Conservation (phyloP, 495 filamentous ascomycete species). For the Aspergillus avenaceus region DNA sequence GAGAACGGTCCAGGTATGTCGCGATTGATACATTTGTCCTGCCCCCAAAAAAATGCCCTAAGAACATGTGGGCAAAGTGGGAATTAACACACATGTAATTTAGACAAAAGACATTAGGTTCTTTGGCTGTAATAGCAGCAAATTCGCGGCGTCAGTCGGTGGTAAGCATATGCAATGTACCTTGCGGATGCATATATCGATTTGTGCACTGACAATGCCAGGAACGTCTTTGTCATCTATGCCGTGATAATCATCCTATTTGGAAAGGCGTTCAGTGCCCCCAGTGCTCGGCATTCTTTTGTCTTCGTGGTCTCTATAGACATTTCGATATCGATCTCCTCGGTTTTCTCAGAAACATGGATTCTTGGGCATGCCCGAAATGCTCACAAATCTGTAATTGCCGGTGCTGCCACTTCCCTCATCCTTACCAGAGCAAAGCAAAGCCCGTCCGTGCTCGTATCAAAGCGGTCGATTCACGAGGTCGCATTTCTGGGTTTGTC, state of each 20-base stretch:
- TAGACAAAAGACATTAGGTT: slow-evolving; percentile 13
- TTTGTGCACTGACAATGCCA: not conserved
- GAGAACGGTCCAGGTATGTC: slow-evolving; percentile 1
- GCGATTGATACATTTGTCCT: not conserved
- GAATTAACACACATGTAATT: not conserved
- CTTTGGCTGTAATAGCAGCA: slow-evolving; percentile 7
- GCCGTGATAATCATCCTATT: slow-evolving; percentile 14
- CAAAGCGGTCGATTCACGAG: slow-evolving; percentile 16
- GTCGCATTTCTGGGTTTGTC: slow-evolving; percentile 15
- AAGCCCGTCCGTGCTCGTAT: slow-evolving; percentile 14
- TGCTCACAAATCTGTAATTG: slow-evolving; percentile 19
- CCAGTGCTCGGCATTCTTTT: slow-evolving; percentile 17
- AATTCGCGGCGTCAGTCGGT: slow-evolving; percentile 7
- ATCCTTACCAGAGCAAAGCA: slow-evolving; percentile 16
- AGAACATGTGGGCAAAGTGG: not conserved
- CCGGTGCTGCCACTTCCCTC: slow-evolving; percentile 15
- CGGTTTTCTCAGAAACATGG: slow-evolving; percentile 3
- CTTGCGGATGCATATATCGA: not conserved
- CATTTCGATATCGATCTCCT: slow-evolving; percentile 20
- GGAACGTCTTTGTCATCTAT: slow-evolving; percentile 20
- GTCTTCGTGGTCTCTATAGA: slow-evolving; percentile 17
- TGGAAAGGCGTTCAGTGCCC: slow-evolving; percentile 16
- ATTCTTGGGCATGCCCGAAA: slow-evolving; percentile 16
- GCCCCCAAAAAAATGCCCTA: too few relatives aligned
- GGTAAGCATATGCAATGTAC: slow-evolving; percentile 1